Evolutionary conservation across 768 basidiomycete genomes (phyloP).

Genomic region (Lactarius quietus): DNA sequence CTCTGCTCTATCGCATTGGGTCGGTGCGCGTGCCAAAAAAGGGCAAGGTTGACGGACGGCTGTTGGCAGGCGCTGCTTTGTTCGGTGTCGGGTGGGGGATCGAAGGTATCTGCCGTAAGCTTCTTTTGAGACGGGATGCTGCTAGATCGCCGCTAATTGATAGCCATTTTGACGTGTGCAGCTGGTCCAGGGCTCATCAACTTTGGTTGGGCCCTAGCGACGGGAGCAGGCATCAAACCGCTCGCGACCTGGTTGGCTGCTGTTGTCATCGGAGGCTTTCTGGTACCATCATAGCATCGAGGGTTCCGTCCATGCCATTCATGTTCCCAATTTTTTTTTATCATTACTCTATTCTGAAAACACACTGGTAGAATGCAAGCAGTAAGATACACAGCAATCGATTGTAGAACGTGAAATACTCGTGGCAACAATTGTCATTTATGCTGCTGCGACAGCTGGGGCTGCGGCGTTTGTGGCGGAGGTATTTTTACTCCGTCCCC

Average conservation of each 20-base stretch:
- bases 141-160: neutral
- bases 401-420: neutral
- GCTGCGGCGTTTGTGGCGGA: neutral
- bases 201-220: constrained; percentile 47
- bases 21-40: constrained; percentile 40
- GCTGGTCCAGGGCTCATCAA: constrained; percentile 64
- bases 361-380: constrained; percentile 2
- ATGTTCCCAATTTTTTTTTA: neutral
- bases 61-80: constrained; percentile 49
- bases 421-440: constrained; percentile 1
- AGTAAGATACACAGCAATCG: constrained; percentile 15
- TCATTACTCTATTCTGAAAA: constrained; percentile 11
- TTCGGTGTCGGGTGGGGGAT: constrained; percentile 65
- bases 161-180: constrained; percentile 29
- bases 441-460: neutral
- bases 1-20: constrained; percentile 43
- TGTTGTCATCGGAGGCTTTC: constrained; percentile 31
- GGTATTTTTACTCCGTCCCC: constrained; percentile 70
- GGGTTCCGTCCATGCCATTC: neutral
- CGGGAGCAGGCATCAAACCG: constrained; percentile 35
- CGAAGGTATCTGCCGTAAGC: constrained; percentile 59
- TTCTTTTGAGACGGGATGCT: neutral
- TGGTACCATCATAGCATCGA: constrained; percentile 20
- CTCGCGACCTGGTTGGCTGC: constrained; percentile 41
- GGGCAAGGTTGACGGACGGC: constrained; percentile 41